Conservation (phyloP, 1,284 basidiomycete genomes). For the Ganoderma sinense region DNA sequence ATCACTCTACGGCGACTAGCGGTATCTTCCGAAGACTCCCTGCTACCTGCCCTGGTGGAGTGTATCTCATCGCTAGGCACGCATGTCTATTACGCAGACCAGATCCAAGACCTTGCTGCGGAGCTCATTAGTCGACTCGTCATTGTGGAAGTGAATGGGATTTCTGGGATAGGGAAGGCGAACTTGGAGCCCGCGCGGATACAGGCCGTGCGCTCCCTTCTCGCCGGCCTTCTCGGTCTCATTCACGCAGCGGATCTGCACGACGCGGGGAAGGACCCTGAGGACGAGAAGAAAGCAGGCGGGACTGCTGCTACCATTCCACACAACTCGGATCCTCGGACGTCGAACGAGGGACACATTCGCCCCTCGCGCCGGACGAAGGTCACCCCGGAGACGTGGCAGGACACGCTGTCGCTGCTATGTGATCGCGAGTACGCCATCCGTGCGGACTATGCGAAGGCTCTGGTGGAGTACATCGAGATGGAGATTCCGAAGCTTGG, state of each 20-base stretch:
- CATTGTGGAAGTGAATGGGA: constrained; percentile 71
- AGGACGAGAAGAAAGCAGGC: constrained; percentile 32
- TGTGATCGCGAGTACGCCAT: constrained; percentile 80
- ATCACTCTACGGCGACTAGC: constrained; percentile 79
- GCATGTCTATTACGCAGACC: constrained; percentile 96
- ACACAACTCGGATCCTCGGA: constrained; percentile 17
- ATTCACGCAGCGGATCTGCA: constrained; percentile 70
- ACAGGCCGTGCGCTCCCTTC: constrained; percentile 77
- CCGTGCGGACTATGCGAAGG: constrained; percentile 79
- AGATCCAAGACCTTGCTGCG: constrained; percentile 92
- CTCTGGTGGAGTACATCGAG: constrained; percentile 76
- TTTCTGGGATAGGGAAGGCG: constrained; percentile 54
- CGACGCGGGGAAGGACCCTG: constrained; percentile 42
- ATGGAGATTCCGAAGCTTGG: constrained; percentile 75
- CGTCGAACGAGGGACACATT: constrained; percentile 31
- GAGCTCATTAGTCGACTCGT: constrained; percentile 86
- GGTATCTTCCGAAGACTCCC: constrained; percentile 68
- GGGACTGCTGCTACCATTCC: constrained; percentile 33
- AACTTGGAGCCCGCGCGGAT: constrained; percentile 57
- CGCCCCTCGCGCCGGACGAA: constrained; percentile 67
- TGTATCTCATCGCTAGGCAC: constrained; percentile 87
- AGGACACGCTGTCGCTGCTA: constrained; percentile 85
- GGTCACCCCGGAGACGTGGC: constrained; percentile 86
- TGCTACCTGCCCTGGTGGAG: constrained; percentile 78
- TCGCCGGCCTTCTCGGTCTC: constrained; percentile 79